Conservation (phyloP, 257 asterid genomes). For the Solanum sparsipilum region DNA sequence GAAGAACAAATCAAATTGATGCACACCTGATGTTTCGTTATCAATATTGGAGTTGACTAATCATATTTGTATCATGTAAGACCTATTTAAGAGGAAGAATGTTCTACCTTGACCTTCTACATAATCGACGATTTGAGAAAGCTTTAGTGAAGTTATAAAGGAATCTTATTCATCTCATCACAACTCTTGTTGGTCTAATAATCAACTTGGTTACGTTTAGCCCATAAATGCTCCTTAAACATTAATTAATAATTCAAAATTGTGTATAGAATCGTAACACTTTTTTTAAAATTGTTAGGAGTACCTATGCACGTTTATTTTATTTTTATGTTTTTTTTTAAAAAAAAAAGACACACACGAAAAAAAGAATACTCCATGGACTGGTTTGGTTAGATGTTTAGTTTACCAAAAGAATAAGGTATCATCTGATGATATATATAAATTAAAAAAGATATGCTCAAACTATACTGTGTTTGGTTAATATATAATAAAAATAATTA, state of each 20-base stretch:
- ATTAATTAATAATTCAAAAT: background rate
- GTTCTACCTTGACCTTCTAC: background rate
- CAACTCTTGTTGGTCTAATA: background rate
- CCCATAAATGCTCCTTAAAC: background rate
- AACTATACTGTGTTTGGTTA: background rate
- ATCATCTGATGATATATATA: too few relatives aligned
- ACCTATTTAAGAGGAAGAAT: background rate
- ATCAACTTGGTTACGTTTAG: background rate
- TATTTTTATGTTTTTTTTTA: too few relatives aligned
- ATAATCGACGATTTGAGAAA: background rate
- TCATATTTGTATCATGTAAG: background rate
- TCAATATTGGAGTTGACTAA: background rate
- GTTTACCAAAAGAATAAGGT: background rate
- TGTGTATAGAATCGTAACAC: background rate
- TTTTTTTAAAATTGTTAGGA: background rate
- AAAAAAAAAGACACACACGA: too few relatives aligned
- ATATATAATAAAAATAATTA: too few relatives aligned
- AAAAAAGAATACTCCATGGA: background rate
- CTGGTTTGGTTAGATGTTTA: background rate
- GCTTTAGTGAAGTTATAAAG: background rate
- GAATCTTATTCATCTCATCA: background rate
- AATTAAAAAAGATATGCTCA: background rate
- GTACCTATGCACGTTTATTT: background rate
- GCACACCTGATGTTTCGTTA: background rate
- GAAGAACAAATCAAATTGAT: background rate